Conservation (phyloP, 352 stramenopile genomes). For the Pythium sp. region DNA sequence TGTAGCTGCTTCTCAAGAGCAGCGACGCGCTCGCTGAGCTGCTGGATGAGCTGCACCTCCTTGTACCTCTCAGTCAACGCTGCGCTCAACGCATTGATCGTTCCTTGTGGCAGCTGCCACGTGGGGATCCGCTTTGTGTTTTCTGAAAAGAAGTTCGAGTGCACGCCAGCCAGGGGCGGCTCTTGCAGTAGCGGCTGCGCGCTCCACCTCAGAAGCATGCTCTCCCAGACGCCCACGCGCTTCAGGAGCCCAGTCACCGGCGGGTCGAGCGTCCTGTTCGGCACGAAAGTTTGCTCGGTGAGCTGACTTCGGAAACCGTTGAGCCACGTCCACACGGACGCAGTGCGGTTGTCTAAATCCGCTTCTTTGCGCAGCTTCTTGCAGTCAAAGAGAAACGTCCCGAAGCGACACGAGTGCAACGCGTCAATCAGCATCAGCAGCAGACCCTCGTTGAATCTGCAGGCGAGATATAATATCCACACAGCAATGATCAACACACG, state of each 20-base stretch:
- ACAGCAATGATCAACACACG: background rate
- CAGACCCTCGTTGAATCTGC: conserved; percentile 91
- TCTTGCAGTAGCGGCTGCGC: conserved; percentile 59
- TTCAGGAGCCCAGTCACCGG: conserved; percentile 61
- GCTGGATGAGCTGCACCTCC: conserved; percentile 41
- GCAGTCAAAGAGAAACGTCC: conserved; percentile 97
- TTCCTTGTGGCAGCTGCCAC: conserved; percentile 62
- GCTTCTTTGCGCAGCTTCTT: conserved; percentile 76
- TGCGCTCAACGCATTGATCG: conserved; percentile 47
- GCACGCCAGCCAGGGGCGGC: conserved; percentile 12
- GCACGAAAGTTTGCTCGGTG: conserved; percentile 47
- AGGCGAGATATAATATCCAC: background rate
- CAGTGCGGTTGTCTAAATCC: conserved; percentile 54
- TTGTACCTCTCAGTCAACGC: conserved; percentile 38
- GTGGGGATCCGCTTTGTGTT: conserved; percentile 53
- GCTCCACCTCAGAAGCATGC: conserved; percentile 75
- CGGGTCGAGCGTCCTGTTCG: conserved; percentile 53
- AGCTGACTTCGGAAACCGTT: conserved; percentile 72
- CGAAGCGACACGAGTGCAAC: conserved; percentile 97
- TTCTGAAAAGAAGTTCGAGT: conserved; percentile 53
- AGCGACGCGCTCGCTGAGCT: conserved; percentile 35
- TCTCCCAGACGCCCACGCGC: conserved; percentile 60
- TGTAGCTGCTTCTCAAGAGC: conserved; percentile 29
- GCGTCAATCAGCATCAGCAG: conserved; percentile 94
- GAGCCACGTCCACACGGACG: conserved; percentile 81